Evolutionary conservation across 352 stramenopile genomes (phyloP), one percentile per base, ranked within the genome.

Genomic region (Pythium vanterpoolii): DNA sequence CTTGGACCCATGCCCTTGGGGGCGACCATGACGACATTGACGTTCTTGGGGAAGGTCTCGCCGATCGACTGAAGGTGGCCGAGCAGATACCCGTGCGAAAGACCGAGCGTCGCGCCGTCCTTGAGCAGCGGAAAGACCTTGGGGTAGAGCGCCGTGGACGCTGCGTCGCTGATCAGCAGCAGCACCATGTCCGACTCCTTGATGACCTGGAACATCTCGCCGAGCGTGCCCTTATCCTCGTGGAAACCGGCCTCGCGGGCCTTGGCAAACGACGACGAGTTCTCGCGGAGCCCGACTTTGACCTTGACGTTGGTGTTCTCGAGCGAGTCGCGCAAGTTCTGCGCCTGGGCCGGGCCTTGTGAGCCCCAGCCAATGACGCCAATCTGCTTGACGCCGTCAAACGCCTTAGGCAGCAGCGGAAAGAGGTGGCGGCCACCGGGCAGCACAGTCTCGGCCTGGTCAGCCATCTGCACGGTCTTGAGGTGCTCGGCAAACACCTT

Each of bases 1-100:
- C 81, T 97, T 24, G 93, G 93, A 48, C 96, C 96, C 96, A 99
- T 99, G 68, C 96, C 96, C 86, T 99, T 99, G 64, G 96, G 96
- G 57, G 93, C 97, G 45, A 98, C 96, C 67, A 97, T 97, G 71
- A 99, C 97, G n/a, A 99, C 96, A 79, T 98, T 98, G 67, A 98
- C 96, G 71, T 98, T 79, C 56, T 96, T 86, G 18, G 96, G 95
- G 84, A 99, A 99, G 23, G 68, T 72, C 71, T 98, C 91, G 45
- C 93, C 86, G 52, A 98, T 95, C 56, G 89, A 97, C 51, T 98
- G 89, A 44, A 99, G 87, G 83, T 99, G 93, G 66, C 96, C 96
- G 38, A 99, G 80, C 64, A 99, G 79, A 81, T 98, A 99, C 47
- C 96, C 96, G 72, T 99, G 96, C 66, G 87, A 98, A n/a, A 99